Evolutionary conservation across 2,329 filamentous ascomycete genomes (phyloP).

Genomic region (Penicillium sp.): DNA sequence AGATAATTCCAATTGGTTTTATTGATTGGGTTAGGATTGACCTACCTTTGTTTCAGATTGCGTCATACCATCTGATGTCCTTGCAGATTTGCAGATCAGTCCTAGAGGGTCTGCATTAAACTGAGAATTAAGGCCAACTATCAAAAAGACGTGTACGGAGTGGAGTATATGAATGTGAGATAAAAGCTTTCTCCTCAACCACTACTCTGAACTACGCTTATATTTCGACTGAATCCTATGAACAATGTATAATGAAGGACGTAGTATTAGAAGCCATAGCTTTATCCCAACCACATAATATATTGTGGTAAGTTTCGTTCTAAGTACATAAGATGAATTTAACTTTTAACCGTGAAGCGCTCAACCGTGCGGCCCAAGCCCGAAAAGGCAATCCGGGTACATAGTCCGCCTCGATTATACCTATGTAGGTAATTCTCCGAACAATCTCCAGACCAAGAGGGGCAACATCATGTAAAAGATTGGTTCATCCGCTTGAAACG

Average conservation of each 20-base stretch:
- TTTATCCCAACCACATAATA: not conserved
- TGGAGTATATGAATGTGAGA: not conserved
- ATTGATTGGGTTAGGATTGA: not conserved
- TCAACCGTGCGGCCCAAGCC: no score
- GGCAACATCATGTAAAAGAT: not conserved
- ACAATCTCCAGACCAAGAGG: not conserved
- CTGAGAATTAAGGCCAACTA: not conserved
- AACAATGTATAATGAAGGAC: not conserved
- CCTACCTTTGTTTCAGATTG: not conserved
- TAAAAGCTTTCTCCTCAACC: not conserved
- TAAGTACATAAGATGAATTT: not conserved
- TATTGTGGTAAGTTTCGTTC: no score
- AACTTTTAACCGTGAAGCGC: not conserved
- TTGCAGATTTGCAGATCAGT: not conserved
- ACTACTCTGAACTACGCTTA: no score
- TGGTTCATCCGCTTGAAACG: not conserved
- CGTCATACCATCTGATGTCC: not conserved
- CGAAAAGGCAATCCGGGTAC: no score
- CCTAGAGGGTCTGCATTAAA: not conserved
- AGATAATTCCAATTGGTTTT: not conserved
- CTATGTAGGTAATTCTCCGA: not conserved
- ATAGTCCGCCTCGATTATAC: not conserved
- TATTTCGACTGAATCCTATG: no score
- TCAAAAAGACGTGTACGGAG: not conserved
- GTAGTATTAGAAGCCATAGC: not conserved